Percentiles rank a stretch among this genome's conserved stretches.
Evolutionary conservation across 345 rosid species (phyloP).

Genomic region (Geranium brycei): DNA sequence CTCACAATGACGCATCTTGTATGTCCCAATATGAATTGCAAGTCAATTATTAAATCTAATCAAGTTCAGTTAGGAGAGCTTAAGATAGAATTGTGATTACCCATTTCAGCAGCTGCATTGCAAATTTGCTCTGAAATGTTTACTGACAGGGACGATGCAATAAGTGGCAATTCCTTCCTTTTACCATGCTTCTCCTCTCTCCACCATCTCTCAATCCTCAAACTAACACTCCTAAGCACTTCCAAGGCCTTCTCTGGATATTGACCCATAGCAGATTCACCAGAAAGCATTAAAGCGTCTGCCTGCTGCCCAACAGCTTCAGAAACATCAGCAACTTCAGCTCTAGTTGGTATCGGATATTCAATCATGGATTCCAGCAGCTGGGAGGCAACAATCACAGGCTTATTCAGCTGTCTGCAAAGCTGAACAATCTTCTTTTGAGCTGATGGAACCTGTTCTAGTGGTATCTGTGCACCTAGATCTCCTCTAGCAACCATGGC

Average conservation of each 20-base stretch:
- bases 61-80: background rate
- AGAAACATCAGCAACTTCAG: constrained; percentile 98
- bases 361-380: constrained; percentile 97
- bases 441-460: constrained; percentile 96
- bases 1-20: no score
- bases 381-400: constrained; percentile 94
- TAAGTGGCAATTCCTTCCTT: constrained; percentile 52
- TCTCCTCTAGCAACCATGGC: constrained; percentile 99
- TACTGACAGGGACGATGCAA: constrained; percentile 62
- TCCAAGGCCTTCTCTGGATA: constrained; percentile 90
- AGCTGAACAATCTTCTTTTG: constrained; percentile 76
- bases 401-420: constrained; percentile 86
- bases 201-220: constrained; percentile 96
- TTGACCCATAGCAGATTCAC: constrained; percentile 99
- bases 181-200: constrained; percentile 86
- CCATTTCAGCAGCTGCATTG: constrained; percentile 96
- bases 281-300: constrained; percentile 96
- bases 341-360: constrained; percentile 97
- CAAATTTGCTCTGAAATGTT: constrained; percentile 90
- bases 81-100: constrained; percentile 22
- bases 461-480: constrained; percentile 95
- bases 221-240: constrained; percentile 81
- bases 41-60: background rate
- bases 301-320: constrained; percentile 97
- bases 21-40: background rate